Evolutionary conservation across 208 protist genomes (phyloP).

Genomic region (Endotrypanum monterogeii): DNA sequence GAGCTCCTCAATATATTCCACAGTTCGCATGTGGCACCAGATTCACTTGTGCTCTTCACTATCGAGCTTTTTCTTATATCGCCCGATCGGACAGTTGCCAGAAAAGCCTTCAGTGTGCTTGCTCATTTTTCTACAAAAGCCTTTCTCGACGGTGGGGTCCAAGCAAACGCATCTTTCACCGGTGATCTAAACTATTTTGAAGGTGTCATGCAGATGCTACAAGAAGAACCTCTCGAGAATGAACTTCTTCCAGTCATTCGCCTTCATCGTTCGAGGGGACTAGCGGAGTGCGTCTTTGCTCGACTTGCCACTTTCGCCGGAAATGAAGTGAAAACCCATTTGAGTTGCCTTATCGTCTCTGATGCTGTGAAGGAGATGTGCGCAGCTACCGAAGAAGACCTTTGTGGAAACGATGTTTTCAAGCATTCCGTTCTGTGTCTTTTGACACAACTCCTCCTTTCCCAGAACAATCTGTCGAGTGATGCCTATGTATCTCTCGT

Average conservation of each 20-base stretch:
- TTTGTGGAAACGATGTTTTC: not conserved
- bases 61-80: slow-evolving; percentile 17
- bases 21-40: not conserved
- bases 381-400: not conserved
- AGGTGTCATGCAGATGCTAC: not conserved
- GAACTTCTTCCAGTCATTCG: not conserved
- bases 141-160: not conserved
- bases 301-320: not conserved
- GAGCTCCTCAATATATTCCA: slow-evolving; percentile 20
- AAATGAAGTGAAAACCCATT: not conserved
- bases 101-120: slow-evolving; percentile 14
- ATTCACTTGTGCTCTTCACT: not conserved
- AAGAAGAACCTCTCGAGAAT: not conserved
- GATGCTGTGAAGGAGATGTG: slow-evolving; percentile 17
- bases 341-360: slow-evolving; percentile 7
- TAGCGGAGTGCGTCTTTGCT: not conserved
- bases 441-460: slow-evolving; percentile 8
- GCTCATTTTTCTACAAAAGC: not conserved
- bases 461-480: slow-evolving; percentile 8
- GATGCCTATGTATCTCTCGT: slow-evolving; percentile 22
- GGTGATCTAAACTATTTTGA: slow-evolving; percentile 2
- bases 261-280: not conserved
- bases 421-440: slow-evolving; percentile 5
- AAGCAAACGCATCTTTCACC: not conserved
- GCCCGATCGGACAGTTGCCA: slow-evolving; percentile 12